Percentiles rank a stretch among this genome's conserved stretches.
Evolutionary conservation across 495 filamentous ascomycete genomes (phyloP).

Genomic region (Delitschia confertaspora): DNA sequence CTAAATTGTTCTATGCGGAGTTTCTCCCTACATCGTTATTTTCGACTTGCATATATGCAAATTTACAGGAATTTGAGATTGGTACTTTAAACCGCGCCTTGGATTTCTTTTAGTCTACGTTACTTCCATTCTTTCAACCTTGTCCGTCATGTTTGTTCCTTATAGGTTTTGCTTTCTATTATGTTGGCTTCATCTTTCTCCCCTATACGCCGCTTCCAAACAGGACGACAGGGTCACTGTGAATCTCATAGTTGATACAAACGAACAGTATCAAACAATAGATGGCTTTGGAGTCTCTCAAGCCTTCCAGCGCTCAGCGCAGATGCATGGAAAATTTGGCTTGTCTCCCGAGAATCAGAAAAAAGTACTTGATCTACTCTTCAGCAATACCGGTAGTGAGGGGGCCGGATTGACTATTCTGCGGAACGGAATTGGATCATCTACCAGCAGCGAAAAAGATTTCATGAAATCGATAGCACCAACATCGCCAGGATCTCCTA

Average conservation of each 20-base stretch:
- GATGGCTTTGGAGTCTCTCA: slow-evolving; percentile 38
- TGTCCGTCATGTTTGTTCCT: too few species aligned
- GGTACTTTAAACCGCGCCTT: too few species aligned
- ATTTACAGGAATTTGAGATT: too few species aligned
- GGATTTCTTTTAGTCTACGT: too few species aligned
- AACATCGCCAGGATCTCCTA: slow-evolving; percentile 1
- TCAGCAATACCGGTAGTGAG: slow-evolving; percentile 36
- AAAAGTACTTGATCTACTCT: slow-evolving; percentile 41
- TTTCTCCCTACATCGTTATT: too few species aligned
- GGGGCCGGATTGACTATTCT: slow-evolving; percentile 48
- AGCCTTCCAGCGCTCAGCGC: slow-evolving; percentile 42
- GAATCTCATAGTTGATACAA: not conserved
- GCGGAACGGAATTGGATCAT: slow-evolving; percentile 46
- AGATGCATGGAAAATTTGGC: slow-evolving; percentile 34
- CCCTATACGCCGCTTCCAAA: too few species aligned
- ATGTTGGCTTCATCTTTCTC: too few species aligned
- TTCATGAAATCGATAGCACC: slow-evolving; percentile 28
- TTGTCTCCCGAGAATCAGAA: slow-evolving; percentile 9
- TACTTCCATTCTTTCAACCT: too few species aligned
- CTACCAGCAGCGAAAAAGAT: slow-evolving; percentile 10
- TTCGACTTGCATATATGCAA: too few species aligned
- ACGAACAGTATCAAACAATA: slow-evolving; percentile 1
- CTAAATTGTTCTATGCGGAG: too few species aligned
- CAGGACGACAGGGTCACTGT: too few species aligned
- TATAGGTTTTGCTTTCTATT: too few species aligned